Percentiles rank a stretch among this genome's conserved stretches.
phyloP scores from a whole-genome alignment of 306 rosid species.

The Bauhinia variegata region DNA sequence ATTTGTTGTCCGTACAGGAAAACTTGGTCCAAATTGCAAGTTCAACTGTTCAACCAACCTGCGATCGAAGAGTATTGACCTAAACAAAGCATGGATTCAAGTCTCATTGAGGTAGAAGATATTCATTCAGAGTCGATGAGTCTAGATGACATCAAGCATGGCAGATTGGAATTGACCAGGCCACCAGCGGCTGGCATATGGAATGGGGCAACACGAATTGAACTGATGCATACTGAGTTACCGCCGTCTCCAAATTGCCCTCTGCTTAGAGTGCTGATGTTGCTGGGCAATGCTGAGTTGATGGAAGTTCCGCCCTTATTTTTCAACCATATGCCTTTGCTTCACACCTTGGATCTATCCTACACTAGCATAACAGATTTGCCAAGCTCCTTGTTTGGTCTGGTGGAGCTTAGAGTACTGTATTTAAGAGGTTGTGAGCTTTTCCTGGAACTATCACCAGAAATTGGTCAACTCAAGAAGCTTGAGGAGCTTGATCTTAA shows the following conservation, averaged over 20 bases:
- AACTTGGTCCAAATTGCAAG: too few species aligned
- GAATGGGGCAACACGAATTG: neutral
- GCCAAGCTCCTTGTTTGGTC: conserved; percentile 2
- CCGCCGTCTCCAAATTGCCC: conserved; percentile 16
- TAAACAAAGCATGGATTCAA: too few species aligned
- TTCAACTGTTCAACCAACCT: too few species aligned
- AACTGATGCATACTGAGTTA: conserved; percentile 22
- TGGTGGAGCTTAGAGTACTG: conserved; percentile 11
- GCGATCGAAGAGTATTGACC: too few species aligned
- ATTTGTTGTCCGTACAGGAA: too few species aligned
- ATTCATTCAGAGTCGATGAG: too few species aligned
- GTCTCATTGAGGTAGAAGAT: too few species aligned
- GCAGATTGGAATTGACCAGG: neutral
- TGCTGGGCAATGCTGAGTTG: conserved; percentile 28
- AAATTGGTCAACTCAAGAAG: conserved; percentile 14
- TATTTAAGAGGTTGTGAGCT: conserved; percentile 22
- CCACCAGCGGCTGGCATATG: conserved; percentile 2
- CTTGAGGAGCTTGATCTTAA: conserved; percentile 39
- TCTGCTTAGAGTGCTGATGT: neutral
- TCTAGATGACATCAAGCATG: too few species aligned
- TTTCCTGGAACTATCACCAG: conserved; percentile 3
- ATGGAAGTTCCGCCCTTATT: conserved; percentile 2
- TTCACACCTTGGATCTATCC: conserved; percentile 29
- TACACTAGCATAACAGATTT: conserved; percentile 20
- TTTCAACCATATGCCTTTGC: conserved; percentile 27